Evolutionary conservation across 352 stramenopile genomes (phyloP), one percentile per base, ranked within the genome.

Genomic region (Plasmopara halstedii): DNA sequence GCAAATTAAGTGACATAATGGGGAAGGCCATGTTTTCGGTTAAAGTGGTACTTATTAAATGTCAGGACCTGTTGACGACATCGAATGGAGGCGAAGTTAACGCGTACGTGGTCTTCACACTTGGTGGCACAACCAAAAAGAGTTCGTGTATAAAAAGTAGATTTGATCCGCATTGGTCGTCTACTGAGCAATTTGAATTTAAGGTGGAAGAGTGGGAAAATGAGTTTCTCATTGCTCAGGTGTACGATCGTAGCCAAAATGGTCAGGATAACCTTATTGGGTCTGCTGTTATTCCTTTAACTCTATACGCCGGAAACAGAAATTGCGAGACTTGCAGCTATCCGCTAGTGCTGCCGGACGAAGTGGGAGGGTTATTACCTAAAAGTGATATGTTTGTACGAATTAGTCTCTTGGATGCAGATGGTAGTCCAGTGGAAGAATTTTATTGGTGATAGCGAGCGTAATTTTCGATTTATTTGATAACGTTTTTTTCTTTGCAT

Each of bases 111-210:
- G 64, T 81, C 1, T 79, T 89, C 43, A 64, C 59, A 9, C 45
- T 85, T n/a, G 71, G 66, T 23, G 47, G 65, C 22, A 32, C 42
- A 15, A 70, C 51, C 5, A 66, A 71, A 42, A 85, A 79, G 58
- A 90, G 78, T 56, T 83, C 73, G 42, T 63, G 58, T 31, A 66
- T 86, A 46, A 62, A 59, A 27, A 85, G 70, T 53, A 70, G 67
- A 14, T 48, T 90, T 14, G 80, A 86, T 33, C 78, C 78, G 38
- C 61, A 73, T 50, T 90, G 78, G 78, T 62, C 59, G 5, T 73
- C 73, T 43, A 56, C 73, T 6, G 78, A 90, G 49, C 71, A 72
- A 45, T 90, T 90, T 40, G 66, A 86, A 47, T 86, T 90, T 45
- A 46, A 72, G 34, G 42, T 88, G 46, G 52, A 64, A 10, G 57